These are phyloP conservation scores for Sporothrix inflata DNA, from an alignment of 2,329 filamentous ascomycete species.

Conservation along the genomic window DNA sequence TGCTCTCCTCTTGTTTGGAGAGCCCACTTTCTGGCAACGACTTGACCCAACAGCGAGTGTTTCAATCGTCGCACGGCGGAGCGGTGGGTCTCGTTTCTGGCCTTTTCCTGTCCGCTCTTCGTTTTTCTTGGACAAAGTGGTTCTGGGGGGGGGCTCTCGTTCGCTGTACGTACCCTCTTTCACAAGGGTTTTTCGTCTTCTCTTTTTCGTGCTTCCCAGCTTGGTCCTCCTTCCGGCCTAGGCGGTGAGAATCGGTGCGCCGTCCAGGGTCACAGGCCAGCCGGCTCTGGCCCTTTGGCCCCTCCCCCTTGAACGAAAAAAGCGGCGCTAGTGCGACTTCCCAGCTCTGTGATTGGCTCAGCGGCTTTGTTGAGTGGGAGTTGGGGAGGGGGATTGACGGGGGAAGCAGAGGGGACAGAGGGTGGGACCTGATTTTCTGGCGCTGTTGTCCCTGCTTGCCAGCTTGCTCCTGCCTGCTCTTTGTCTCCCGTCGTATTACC, in stretches of 20 bases:
- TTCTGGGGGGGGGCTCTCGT: neutral
- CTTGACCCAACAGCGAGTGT: constrained; percentile 26
- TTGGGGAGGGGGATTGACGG: constrained; percentile 5
- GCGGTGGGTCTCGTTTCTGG: constrained; percentile 16
- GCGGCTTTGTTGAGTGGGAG: constrained; percentile 17
- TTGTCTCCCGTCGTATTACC: neutral
- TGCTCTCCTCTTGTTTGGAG: neutral
- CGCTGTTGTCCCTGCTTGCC: neutral
- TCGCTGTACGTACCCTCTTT: constrained; percentile 1
- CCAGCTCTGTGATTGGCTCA: constrained; percentile 21
- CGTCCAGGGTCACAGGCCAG: constrained; percentile 7
- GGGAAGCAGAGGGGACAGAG: neutral
- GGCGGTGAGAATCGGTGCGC: constrained; percentile 29
- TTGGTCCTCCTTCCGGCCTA: constrained; percentile 16
- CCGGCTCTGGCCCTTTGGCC: neutral
- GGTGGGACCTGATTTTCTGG: neutral
- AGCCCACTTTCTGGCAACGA: constrained; percentile 4
- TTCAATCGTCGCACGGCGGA: constrained; percentile 27
- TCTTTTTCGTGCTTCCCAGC: constrained; percentile 3
- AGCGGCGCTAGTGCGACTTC: constrained; percentile 18
- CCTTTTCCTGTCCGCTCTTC: no score
- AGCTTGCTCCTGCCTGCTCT: no score
- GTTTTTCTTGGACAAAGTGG: constrained; percentile 12
- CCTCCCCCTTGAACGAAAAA: constrained; percentile 15
- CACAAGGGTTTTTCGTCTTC: constrained; percentile 16